Percentiles rank a stretch among this genome's conserved stretches.
Conservation (phyloP, 106 monocot genomes). For the Allium sativum region DNA sequence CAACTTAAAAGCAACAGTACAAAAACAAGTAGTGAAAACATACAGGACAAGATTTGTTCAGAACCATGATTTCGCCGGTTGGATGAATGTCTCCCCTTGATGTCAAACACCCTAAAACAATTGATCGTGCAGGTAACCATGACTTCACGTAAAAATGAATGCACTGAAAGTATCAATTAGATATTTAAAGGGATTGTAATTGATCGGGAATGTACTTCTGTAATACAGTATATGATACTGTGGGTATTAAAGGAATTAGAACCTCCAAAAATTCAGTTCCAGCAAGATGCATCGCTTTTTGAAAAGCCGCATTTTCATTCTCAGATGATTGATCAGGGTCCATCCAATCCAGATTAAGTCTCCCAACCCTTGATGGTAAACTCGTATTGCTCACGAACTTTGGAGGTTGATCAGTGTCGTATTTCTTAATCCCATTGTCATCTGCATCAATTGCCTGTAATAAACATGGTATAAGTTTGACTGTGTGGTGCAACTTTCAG, state of each 20-base stretch:
- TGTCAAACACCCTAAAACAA: conserved; percentile 59
- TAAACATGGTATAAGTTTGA: neutral
- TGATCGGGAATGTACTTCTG: neutral
- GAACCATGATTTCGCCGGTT: conserved; percentile 83
- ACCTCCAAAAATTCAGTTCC: conserved; percentile 92
- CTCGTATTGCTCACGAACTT: conserved; percentile 77
- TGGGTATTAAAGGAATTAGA: neutral
- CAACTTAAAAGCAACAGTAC: neutral
- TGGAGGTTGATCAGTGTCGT: conserved; percentile 71
- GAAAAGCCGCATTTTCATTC: conserved; percentile 93
- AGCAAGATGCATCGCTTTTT: conserved; percentile 68
- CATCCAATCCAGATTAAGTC: conserved; percentile 82
- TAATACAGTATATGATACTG: too few species aligned
- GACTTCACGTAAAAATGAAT: conserved; percentile 53
- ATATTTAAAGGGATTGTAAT: neutral
- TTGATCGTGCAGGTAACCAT: conserved; percentile 88
- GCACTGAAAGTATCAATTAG: conserved; percentile 25
- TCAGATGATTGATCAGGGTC: conserved; percentile 87
- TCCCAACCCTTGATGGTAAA: conserved; percentile 75
- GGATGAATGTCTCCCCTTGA: conserved; percentile 47
- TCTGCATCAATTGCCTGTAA: conserved; percentile 85
- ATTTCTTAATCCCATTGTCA: conserved; percentile 94
- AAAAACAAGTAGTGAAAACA: conserved; percentile 9
- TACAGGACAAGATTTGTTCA: conserved; percentile 74
- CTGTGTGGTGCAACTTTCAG: too few species aligned